phyloP scores from a whole-genome alignment of 805 yeast genomes.

The Teunomyces cretensis region DNA sequence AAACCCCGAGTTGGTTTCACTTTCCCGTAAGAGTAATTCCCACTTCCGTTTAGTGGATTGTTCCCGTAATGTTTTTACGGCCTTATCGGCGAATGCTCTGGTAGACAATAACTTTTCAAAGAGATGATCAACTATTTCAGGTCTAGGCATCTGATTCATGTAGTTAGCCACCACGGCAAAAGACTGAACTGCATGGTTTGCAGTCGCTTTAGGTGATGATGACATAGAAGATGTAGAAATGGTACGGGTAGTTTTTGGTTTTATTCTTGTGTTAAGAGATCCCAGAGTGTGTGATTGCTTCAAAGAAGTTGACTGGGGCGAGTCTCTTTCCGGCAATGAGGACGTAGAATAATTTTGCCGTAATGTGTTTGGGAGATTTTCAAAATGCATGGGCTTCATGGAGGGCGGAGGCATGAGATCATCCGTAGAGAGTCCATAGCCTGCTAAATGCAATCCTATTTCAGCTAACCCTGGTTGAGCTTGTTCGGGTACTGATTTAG shows the following conservation, averaged over 20 bases:
- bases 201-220: conserved; percentile 1
- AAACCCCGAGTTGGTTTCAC: conserved; percentile 36
- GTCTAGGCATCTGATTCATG: conserved; percentile 33
- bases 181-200: conserved; percentile 28
- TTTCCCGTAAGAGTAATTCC: conserved; percentile 43
- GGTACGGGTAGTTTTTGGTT: neutral
- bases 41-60: conserved; percentile 39
- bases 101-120: conserved; percentile 39
- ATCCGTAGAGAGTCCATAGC: conserved; percentile 27
- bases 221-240: conserved; percentile 5
- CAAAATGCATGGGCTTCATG: neutral
- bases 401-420: conserved; percentile 24
- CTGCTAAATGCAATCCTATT: conserved; percentile 28
- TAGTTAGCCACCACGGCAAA: conserved; percentile 33
- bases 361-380: neutral
- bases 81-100: conserved; percentile 37
- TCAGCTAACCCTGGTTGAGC: conserved; percentile 14
- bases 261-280: neutral
- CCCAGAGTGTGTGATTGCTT: neutral
- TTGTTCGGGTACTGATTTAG: conserved; percentile 7
- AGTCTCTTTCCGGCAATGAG: conserved; percentile 4
- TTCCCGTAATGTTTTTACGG: conserved; percentile 30
- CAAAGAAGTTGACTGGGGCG: neutral
- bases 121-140: conserved; percentile 37
- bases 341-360: conserved; percentile 3